Percentiles rank a stretch among this genome's conserved stretches.
These are phyloP conservation scores for Lyophyllum semitale DNA, from an alignment of 768 basidiomycete species.

Conservation along the genomic window DNA sequence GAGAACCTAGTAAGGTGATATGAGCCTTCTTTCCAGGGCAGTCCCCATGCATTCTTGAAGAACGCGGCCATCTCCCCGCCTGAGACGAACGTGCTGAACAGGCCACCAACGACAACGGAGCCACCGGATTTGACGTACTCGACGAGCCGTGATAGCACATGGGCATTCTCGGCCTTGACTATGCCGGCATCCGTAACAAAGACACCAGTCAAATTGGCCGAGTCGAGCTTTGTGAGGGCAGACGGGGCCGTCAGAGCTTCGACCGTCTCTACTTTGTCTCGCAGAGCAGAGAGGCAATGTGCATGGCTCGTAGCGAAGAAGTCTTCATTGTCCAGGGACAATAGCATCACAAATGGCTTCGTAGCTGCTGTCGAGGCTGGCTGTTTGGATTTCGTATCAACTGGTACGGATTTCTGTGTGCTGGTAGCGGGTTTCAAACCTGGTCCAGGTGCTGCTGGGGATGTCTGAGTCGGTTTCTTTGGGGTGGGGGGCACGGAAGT, in stretches of 20 bases:
- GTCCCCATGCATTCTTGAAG: slow-evolving; percentile 23
- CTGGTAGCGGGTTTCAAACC: neutral
- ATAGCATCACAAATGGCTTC: slow-evolving; percentile 26
- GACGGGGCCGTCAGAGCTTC: slow-evolving; percentile 12
- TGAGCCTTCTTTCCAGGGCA: slow-evolving; percentile 25
- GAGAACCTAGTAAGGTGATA: slow-evolving; percentile 21
- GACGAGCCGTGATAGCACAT: slow-evolving; percentile 30
- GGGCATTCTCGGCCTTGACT: slow-evolving; percentile 19
- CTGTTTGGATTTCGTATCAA: neutral
- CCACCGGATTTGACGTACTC: slow-evolving; percentile 38
- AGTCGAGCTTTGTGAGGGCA: slow-evolving; percentile 23
- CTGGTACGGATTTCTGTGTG: neutral
- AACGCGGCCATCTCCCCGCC: slow-evolving; percentile 13
- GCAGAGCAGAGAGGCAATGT: slow-evolving; percentile 21
- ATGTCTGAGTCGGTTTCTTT: neutral
- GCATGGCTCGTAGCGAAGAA: slow-evolving; percentile 11
- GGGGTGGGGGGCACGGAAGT: neutral
- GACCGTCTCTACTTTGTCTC: slow-evolving; percentile 18
- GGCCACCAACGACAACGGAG: slow-evolving; percentile 32
- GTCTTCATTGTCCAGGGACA: slow-evolving; percentile 21
- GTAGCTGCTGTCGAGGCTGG: neutral
- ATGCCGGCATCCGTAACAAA: slow-evolving; percentile 37
- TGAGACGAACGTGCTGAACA: slow-evolving; percentile 23
- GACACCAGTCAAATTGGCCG: slow-evolving; percentile 32
- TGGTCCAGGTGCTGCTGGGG: neutral